Base-by-base conservation (phyloP, 345 rosid genomes). In the Melaleuca quinquenervia region DNA sequence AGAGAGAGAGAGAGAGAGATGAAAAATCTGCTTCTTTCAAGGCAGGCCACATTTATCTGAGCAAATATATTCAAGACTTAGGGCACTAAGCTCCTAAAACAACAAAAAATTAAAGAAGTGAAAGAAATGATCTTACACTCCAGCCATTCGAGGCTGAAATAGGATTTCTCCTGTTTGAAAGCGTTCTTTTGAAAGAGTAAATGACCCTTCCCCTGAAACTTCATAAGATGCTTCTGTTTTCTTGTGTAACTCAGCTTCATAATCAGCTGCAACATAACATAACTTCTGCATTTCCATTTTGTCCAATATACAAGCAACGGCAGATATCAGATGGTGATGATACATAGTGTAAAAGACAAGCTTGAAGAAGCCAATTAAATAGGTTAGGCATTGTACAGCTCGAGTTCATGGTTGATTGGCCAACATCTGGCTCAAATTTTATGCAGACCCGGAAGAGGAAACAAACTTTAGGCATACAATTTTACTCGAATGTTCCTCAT, bases 81-180 rank as follows among this genome's bases (percentile, higher is more conserved):
- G 13, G 36, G 78, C 78, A 70, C 48, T 36, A 36, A 70, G 78
- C 48, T 70, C 78, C 78, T 36, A 45, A 70, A 70, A 70, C 48
- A 41, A 32, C 2, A 56, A 16, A 24, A 62, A n/a, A 27, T 14
- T 50, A 26, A 82, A 16, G 84, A 82, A 53, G 20, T 6, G 26
- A 29, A 52, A 52, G 78, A 84, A 56, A 50, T 51, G 80, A 85
- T 87, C 99, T 95, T 91, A 95, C 99, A 95, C 92, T 92, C 97
- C 96, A 29, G 95, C 96, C 83, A 96, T 89, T 84, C 93, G 92
- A 53, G 98, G 99, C 88, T 94, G 97, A 89, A 97, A 97, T 88
- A 97, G 88, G 88, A 97, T 91, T 86, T 97, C 98, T 88, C 98
- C 99, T 9, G 98, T 95, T 88, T 94, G 94, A 89, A 96, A 97